These are phyloP conservation scores for Tremella yokohamensis DNA, from an alignment of 768 basidiomycete genomes.

Conservation along the genomic window DNA sequence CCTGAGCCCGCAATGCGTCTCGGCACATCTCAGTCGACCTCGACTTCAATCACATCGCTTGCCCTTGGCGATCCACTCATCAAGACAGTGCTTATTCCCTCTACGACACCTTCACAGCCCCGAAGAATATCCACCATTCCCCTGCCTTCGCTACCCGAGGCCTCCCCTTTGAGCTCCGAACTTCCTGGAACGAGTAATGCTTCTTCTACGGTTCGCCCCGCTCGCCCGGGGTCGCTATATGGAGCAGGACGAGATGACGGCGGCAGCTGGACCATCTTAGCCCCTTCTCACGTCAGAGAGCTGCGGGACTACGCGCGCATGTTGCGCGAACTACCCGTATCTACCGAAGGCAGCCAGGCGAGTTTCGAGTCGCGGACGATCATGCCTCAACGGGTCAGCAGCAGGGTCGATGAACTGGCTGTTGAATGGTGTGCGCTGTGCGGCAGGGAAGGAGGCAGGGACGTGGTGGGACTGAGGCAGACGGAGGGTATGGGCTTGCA, in stretches of 20 bases:
- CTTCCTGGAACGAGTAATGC: background rate
- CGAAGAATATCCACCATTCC: background rate
- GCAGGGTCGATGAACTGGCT: constrained; percentile 12
- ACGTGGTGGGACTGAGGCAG: constrained; percentile 7
- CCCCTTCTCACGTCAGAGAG: no score
- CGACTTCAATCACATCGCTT: no score
- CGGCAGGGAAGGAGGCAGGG: constrained; percentile 9
- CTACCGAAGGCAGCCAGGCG: no score
- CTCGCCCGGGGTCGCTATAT: background rate
- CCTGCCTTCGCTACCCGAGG: background rate
- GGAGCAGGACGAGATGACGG: no score
- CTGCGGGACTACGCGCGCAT: no score
- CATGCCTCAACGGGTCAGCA: no score
- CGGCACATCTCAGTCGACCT: no score
- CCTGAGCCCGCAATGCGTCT: no score
- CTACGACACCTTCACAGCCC: background rate
- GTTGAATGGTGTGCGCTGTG: constrained; percentile 17
- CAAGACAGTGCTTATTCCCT: background rate
- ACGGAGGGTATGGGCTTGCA: constrained; percentile 1
- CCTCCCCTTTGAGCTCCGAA: background rate
- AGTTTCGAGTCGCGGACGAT: no score
- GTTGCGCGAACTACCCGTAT: no score
- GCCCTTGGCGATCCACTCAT: no score
- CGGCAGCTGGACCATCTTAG: no score
- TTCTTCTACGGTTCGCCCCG: background rate